A percentile compares a stretch with the other conserved stretches of the same genome.
Conservation (phyloP, 495 filamentous ascomycete species). For the Penicillium canescens region DNA sequence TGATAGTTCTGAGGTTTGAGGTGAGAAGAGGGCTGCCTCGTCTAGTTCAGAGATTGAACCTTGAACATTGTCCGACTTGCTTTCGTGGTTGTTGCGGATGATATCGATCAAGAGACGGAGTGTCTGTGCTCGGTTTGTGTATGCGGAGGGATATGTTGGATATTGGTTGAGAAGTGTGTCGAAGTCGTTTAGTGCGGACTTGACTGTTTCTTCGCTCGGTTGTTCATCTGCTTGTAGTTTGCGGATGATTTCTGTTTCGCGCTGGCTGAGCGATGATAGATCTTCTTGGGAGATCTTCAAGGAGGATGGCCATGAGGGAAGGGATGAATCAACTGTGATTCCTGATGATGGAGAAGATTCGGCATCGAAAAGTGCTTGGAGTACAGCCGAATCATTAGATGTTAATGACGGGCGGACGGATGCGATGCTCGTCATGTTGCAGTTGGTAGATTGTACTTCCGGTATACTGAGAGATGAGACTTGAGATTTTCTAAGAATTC, state of each 20-base stretch:
- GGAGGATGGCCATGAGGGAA: conserved; percentile 58
- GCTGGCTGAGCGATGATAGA: conserved; percentile 23
- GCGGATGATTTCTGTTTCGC: conserved; percentile 32
- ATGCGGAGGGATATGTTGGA: conserved; percentile 70
- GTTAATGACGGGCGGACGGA: conserved; percentile 54
- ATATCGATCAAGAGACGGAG: conserved; percentile 50
- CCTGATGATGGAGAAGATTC: conserved; percentile 62
- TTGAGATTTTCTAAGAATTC: not conserved
- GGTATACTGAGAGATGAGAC: not conserved
- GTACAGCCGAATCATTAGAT: conserved; percentile 67
- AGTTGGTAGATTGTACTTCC: not conserved
- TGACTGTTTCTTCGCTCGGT: conserved; percentile 18
- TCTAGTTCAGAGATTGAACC: conserved; percentile 1
- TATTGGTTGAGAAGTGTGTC: conserved; percentile 54
- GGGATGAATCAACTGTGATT: conserved; percentile 53
- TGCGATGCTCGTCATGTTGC: conserved; percentile 41
- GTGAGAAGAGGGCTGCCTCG: conserved; percentile 19
- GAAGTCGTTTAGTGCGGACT: conserved; percentile 42
- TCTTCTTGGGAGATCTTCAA: conserved; percentile 26
- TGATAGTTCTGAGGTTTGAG: conserved; percentile 19
- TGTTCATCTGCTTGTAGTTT: conserved; percentile 22
- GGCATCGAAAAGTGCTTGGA: conserved; percentile 78
- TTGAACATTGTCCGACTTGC: not conserved
- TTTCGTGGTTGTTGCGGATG: not conserved
- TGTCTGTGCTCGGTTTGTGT: conserved; percentile 77